phyloP scores from a whole-genome alignment of 805 yeast genomes.

The Sugiyamaella lignohabitans region DNA sequence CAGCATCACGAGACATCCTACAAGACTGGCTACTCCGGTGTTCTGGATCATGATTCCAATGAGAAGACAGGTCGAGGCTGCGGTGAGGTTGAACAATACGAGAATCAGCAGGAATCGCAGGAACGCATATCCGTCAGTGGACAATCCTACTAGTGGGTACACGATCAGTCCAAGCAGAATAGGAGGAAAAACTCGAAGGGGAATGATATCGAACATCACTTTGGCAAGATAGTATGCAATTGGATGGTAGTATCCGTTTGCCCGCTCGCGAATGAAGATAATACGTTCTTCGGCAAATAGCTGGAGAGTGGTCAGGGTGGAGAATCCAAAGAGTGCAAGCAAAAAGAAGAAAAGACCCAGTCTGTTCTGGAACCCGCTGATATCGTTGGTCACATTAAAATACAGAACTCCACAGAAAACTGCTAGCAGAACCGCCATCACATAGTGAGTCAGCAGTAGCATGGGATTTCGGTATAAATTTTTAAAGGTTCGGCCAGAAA shows the following conservation, averaged over 20 bases:
- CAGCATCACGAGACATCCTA: conserved; percentile 75
- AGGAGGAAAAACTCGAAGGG: conserved; percentile 90
- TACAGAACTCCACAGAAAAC: conserved; percentile 80
- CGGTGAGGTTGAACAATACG: conserved; percentile 77
- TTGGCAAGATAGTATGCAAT: conserved; percentile 79
- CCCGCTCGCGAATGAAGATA: conserved; percentile 85
- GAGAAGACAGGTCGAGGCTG: conserved; percentile 76
- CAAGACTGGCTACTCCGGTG: conserved; percentile 85
- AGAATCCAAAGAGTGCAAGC: conserved; percentile 87
- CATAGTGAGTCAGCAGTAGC: conserved; percentile 77
- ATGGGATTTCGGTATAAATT: conserved; percentile 90
- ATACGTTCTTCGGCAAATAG: conserved; percentile 84
- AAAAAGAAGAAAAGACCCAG: conserved; percentile 89
- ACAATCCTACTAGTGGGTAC: conserved; percentile 86
- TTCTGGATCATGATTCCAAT: conserved; percentile 85
- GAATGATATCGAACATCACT: conserved; percentile 85
- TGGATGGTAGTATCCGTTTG: conserved; percentile 90
- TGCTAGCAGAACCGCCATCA: conserved; percentile 70
- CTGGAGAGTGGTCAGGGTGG: conserved; percentile 85
- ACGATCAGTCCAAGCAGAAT: conserved; percentile 68
- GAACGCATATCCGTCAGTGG: conserved; percentile 69
- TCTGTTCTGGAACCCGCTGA: conserved; percentile 94
- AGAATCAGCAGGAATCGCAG: conserved; percentile 61
- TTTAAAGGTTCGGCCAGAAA: conserved; percentile 83
- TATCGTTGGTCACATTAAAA: conserved; percentile 77